Evolutionary conservation across 2,329 filamentous ascomycete genomes (phyloP).

Genomic region (Tolypocladium album): DNA sequence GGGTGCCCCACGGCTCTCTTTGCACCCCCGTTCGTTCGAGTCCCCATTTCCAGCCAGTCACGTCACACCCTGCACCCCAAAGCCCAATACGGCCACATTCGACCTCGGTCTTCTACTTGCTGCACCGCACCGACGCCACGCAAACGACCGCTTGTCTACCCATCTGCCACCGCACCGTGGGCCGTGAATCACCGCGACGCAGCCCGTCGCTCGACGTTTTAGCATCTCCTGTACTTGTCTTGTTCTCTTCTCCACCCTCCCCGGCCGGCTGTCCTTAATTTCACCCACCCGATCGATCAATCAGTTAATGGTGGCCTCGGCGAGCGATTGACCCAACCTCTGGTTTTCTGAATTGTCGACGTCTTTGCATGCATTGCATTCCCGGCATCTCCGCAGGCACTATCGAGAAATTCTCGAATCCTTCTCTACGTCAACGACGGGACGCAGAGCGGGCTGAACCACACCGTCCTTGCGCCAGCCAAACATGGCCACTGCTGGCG

Average conservation of each 20-base stretch:
- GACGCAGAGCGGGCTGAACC: neutral
- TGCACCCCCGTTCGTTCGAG: slow-evolving; percentile 3
- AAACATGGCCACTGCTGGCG: slow-evolving; percentile 17
- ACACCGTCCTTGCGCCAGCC: slow-evolving; percentile 1
- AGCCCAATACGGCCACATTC: neutral
- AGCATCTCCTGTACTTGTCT: neutral
- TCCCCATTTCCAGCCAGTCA: slow-evolving; percentile 10
- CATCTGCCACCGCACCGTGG: neutral
- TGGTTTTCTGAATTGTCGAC: neutral
- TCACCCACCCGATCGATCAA: neutral
- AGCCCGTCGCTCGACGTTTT: neutral
- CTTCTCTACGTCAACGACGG: neutral
- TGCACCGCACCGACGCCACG: neutral
- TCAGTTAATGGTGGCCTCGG: neutral
- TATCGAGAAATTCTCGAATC: neutral
- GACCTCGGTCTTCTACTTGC: neutral
- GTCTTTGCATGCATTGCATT: neutral
- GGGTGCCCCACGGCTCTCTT: slow-evolving; percentile 7
- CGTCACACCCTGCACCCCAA: slow-evolving; percentile 5
- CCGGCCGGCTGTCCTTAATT: neutral
- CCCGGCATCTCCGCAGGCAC: neutral
- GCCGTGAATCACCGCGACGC: neutral
- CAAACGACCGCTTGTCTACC: neutral
- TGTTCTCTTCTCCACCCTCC: neutral
- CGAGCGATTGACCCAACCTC: neutral